A percentile compares a stretch with the other conserved stretches of the same genome.
These are phyloP conservation scores for Carpinus viminea DNA, from an alignment of 306 rosid species.

Conservation along the genomic window DNA sequence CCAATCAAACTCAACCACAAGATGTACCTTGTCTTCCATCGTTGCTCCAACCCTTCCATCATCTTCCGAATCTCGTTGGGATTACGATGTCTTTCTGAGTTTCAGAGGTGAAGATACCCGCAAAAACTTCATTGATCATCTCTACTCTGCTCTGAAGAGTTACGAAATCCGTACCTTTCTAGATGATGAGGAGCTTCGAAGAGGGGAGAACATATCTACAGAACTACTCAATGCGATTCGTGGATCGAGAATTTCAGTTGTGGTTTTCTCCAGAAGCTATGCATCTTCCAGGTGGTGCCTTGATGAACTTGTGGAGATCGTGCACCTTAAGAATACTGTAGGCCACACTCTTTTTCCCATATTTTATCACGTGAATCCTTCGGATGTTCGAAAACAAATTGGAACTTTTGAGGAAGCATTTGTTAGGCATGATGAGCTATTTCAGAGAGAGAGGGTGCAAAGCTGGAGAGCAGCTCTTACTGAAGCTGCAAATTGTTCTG, in stretches of 20 bases:
- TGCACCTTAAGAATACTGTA: background rate
- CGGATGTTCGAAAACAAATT: background rate
- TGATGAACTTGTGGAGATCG: background rate
- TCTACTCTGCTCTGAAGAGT: background rate
- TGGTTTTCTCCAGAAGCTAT: background rate
- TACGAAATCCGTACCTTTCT: background rate
- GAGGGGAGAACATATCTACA: background rate
- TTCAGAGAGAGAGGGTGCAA: background rate
- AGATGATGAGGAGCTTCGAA: background rate
- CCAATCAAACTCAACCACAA: background rate
- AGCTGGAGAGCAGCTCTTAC: slow-evolving; percentile 17
- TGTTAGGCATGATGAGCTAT: background rate
- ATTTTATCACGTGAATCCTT: background rate
- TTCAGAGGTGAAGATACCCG: background rate
- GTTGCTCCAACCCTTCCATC: no score
- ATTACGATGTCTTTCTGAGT: background rate
- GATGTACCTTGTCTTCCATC: background rate
- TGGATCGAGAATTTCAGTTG: background rate
- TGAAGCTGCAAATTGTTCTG: slow-evolving; percentile 17
- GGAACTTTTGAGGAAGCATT: background rate
- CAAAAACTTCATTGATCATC: background rate
- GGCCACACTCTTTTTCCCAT: background rate
- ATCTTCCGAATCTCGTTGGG: background rate
- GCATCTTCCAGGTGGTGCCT: slow-evolving; percentile 15
- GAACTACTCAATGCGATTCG: background rate